Evolutionary conservation across 192 early-diverging fungal species (phyloP).

Genomic region (Polychytrium aggregatum): DNA sequence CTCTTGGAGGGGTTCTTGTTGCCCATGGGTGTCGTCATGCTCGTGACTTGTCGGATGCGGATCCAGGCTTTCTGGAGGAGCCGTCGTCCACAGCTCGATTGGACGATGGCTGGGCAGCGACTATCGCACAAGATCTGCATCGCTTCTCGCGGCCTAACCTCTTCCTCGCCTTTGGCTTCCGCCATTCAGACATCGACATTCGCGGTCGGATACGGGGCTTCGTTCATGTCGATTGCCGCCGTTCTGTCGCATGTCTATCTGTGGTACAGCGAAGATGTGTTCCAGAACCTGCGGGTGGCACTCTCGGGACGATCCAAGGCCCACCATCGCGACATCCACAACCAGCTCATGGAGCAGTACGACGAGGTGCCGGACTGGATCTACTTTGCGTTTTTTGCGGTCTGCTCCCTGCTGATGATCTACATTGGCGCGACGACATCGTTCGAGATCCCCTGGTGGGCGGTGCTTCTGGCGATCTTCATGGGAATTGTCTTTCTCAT

Average conservation of each 20-base stretch:
- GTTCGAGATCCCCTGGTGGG: conserved; percentile 70
- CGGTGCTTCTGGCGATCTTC: conserved; percentile 18
- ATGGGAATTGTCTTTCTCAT: conserved; percentile 12
- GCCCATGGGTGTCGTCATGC: too few species aligned
- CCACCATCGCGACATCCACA: conserved; percentile 52
- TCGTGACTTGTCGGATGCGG: too few species aligned
- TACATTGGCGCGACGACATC: conserved; percentile 36
- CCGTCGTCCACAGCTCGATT: conserved; percentile 1
- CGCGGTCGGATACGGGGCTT: not conserved
- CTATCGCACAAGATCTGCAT: not conserved
- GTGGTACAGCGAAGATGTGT: conserved; percentile 44
- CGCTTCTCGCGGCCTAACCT: too few species aligned
- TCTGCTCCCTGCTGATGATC: conserved; percentile 30
- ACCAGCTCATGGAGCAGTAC: conserved; percentile 60
- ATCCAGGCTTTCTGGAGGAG: too few species aligned
- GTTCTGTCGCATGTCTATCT: conserved; percentile 41
- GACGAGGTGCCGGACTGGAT: conserved; percentile 55
- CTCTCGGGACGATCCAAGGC: conserved; percentile 9
- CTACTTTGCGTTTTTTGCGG: conserved; percentile 37
- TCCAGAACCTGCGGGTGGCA: conserved; percentile 18
- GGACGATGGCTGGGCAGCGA: not conserved
- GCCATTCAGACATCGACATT: not conserved
- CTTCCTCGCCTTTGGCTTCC: too few species aligned
- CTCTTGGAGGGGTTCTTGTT: too few species aligned
- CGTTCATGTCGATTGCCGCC: conserved; percentile 16